These are phyloP conservation scores for Iberis amara DNA, from an alignment of 441 rosid genomes.

Conservation along the genomic window DNA sequence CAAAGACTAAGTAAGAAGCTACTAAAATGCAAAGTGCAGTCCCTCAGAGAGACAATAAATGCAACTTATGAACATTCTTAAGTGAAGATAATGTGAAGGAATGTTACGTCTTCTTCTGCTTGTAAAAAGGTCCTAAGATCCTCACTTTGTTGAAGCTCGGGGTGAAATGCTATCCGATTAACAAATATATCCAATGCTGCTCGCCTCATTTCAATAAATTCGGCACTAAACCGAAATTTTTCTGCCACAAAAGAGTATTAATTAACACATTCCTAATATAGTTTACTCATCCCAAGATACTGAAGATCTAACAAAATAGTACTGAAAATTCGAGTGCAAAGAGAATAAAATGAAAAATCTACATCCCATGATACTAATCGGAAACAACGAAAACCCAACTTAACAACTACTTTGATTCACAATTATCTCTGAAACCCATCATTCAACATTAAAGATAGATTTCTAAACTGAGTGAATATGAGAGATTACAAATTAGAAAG, in stretches of 20 bases:
- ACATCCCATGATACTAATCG: no score
- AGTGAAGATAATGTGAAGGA: background rate
- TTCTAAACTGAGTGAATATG: no score
- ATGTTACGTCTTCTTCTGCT: constrained; percentile 91
- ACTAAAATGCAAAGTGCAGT: constrained; percentile 11
- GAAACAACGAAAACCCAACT: no score
- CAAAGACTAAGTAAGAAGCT: constrained; percentile 14
- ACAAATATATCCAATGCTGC: constrained; percentile 83
- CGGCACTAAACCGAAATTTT: constrained; percentile 95
- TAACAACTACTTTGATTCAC: no score
- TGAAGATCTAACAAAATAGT: background rate
- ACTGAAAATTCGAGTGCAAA: background rate
- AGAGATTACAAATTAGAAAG: no score
- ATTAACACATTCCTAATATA: background rate
- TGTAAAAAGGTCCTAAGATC: constrained; percentile 92
- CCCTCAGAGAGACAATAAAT: constrained; percentile 6
- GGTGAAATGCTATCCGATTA: constrained; percentile 83
- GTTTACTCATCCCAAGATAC: background rate
- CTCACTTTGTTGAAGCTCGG: constrained; percentile 86
- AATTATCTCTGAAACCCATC: no score
- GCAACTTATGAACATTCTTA: background rate
- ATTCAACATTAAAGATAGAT: no score
- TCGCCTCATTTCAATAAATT: constrained; percentile 95
- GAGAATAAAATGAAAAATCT: no score
- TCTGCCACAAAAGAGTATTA: constrained; percentile 47